Base-by-base conservation (phyloP, 768 basidiomycete species). In the Hebeloma cylindrosporum region DNA sequence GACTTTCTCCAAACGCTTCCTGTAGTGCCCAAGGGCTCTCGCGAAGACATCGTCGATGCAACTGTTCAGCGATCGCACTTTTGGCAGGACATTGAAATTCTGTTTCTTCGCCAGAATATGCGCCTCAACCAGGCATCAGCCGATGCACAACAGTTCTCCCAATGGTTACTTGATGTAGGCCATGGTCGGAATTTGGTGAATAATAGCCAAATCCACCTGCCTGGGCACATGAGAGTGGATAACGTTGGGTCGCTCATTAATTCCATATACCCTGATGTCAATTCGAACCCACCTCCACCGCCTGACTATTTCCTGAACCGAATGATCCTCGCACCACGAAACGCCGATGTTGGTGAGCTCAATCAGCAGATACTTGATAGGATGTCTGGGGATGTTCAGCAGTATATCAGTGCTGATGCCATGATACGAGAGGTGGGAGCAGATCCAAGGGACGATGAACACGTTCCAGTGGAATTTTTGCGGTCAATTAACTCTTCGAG, bases 1-100 rank as follows among this genome's bases (percentile, higher is more conserved):
- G 45, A 52, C 25, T 52, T 35, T 70, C 62, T 63, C 5, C 77
- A 78, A 48, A 75, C 56, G 0, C 61, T 78, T 0, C 76, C 74
- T 29, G 70, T 79, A 0, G 58, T 79, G 7, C 53, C 43, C 0
- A 52, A 62, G 47, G 74, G 73, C 0, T 56, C 60, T 4, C 41
- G 65, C 27, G 58, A 59, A 27, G 60, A 74, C 7, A 72, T 75
- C 56, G 59, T 76, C 64, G 32, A 49, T 33, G 52, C 56, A 2
- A 44, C 52, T 0, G 3, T 57, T 0, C 43, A 37, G n/a, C 14
- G 33, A 4, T 58, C 56, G 7, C 14, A 30, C 16, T 37, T 58
- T 0, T 58, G 56, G 51, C 6, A 48, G 1, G 1, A 43, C 3
- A 36, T 52, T 2, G 4, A 31, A 11, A 14, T 54, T 13, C 18